These are phyloP conservation scores for Plasmodium fragile DNA, from an alignment of 169 alveolate genomes.

Conservation along the genomic window DNA sequence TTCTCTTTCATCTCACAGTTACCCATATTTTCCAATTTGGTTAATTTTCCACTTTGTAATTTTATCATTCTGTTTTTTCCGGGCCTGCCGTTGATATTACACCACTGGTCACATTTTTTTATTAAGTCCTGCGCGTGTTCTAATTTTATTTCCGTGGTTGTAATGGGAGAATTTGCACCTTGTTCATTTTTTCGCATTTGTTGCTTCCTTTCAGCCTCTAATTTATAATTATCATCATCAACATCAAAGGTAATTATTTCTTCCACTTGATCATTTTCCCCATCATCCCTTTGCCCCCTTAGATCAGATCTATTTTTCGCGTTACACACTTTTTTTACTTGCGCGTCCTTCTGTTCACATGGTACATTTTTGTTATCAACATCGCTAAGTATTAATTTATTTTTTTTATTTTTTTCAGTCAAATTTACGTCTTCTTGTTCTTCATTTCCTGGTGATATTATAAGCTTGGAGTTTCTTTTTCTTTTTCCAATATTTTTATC, in stretches of 20 bases:
- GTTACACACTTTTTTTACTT: constrained; percentile 18
- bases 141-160: background rate
- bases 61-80: background rate
- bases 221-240: background rate
- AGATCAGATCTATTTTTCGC: constrained; percentile 32
- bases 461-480: constrained; percentile 13
- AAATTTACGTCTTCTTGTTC: constrained; percentile 24
- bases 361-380: constrained; percentile 10
- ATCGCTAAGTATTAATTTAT: background rate
- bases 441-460: constrained; percentile 18
- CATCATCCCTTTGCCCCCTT: background rate
- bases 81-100: background rate
- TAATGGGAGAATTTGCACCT: background rate
- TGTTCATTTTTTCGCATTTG: background rate
- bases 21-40: constrained; percentile 14
- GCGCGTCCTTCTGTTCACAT: background rate
- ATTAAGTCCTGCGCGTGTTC: background rate
- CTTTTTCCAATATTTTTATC: constrained; percentile 16
- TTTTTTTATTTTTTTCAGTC: constrained; percentile 17
- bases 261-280: background rate
- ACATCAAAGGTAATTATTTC: background rate
- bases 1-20: background rate
- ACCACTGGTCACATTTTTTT: background rate
- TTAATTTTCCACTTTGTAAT: constrained; percentile 28
- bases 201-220: background rate